A percentile compares a stretch with the other conserved stretches of the same genome.
These are phyloP conservation scores for Diaporthe helianthi DNA, from an alignment of 2,329 filamentous ascomycete genomes.

Conservation along the genomic window DNA sequence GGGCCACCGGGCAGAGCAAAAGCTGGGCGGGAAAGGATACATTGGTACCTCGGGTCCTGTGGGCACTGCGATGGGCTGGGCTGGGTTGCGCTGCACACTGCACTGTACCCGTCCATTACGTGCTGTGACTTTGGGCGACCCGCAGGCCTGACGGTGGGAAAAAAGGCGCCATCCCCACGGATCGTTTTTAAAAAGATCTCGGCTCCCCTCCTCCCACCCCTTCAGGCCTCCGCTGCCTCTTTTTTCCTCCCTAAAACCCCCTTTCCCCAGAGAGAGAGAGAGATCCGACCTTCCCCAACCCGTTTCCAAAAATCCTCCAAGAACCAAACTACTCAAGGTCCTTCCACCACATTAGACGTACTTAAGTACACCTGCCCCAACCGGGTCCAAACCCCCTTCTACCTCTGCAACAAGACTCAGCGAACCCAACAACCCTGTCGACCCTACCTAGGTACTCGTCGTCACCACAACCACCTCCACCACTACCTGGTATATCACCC, in stretches of 20 bases:
- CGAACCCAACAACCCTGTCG: not conserved
- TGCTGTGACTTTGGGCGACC: conserved; percentile 32
- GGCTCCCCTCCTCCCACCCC: conserved; percentile 43
- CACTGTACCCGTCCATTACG: conserved; percentile 34
- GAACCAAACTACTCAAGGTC: not conserved
- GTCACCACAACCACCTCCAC: conserved; percentile 5
- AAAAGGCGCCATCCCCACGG: conserved; percentile 29
- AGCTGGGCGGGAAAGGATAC: conserved; percentile 17
- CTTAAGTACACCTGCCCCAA: conserved; percentile 20
- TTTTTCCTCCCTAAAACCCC: conserved; percentile 39
- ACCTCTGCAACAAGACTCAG: not conserved
- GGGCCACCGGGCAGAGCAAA: conserved; percentile 21
- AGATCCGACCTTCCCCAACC: conserved; percentile 29
- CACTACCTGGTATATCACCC: too few species aligned
- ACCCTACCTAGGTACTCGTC: conserved; percentile 3
- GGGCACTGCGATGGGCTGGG: conserved; percentile 1
- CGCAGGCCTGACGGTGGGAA: conserved; percentile 25
- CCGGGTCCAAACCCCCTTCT: not conserved
- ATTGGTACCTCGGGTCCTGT: conserved; percentile 14
- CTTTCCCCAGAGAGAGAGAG: conserved; percentile 37
- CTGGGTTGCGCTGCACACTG: conserved; percentile 5
- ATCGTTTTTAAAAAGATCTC: conserved; percentile 39
- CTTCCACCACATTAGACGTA: not conserved
- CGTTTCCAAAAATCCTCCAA: conserved; percentile 31
- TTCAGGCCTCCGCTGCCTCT: conserved; percentile 40